These are phyloP conservation scores for Tolypocladium ophioglossoides DNA, from an alignment of 2,329 filamentous ascomycete genomes.

Conservation along the genomic window DNA sequence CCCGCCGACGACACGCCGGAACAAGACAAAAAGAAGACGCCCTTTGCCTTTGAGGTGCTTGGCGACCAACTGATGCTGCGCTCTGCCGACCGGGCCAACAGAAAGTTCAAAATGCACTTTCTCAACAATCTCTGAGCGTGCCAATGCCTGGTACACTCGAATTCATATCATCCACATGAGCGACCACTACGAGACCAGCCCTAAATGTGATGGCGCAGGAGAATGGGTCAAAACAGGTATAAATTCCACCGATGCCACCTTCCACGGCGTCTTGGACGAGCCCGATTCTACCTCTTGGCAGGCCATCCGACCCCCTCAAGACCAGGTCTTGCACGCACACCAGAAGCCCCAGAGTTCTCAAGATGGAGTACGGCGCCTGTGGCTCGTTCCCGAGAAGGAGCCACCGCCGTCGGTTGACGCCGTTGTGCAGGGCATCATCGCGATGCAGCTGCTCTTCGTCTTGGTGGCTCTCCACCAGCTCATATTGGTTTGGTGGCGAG, in stretches of 20 bases:
- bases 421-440: not conserved
- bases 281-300: no score
- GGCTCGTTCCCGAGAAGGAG: no score
- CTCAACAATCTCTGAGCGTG: conserved; percentile 55
- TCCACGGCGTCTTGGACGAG: not conserved
- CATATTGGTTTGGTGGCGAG: not conserved
- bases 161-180: no score
- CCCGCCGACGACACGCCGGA: conserved; percentile 23
- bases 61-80: conserved; percentile 80
- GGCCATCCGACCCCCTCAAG: not conserved
- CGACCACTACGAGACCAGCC: no score
- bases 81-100: conserved; percentile 75
- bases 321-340: not conserved
- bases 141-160: no score
- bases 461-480: not conserved
- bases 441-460: not conserved
- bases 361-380: no score
- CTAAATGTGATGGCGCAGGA: not conserved
- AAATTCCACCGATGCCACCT: not conserved
- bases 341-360: no score
- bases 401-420: not conserved
- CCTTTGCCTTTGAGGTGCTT: conserved; percentile 70
- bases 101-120: conserved; percentile 84
- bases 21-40: conserved; percentile 8
- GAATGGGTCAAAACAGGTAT: not conserved